Conservation (phyloP, 495 filamentous ascomycete species). For the Aspergillus taichungensis region DNA sequence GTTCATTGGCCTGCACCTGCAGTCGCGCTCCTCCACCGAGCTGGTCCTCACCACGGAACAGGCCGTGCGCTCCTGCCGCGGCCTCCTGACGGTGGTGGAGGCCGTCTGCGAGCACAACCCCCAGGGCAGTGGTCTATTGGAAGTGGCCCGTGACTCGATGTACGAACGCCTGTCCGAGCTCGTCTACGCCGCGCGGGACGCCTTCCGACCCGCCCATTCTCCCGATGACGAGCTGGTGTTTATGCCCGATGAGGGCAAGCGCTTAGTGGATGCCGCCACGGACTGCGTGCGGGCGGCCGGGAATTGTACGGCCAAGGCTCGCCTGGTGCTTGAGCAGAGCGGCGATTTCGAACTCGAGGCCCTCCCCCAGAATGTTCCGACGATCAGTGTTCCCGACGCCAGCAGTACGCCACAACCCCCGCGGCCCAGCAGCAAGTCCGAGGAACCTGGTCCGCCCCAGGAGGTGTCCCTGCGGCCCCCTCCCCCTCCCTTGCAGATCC, state of each 20-base stretch:
- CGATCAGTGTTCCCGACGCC: neutral
- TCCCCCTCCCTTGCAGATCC: slow-evolving; percentile 34
- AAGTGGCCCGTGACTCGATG: slow-evolving; percentile 67
- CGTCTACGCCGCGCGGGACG: slow-evolving; percentile 68
- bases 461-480: slow-evolving; percentile 28
- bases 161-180: slow-evolving; percentile 70
- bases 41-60: slow-evolving; percentile 68
- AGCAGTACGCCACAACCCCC: slow-evolving; percentile 16
- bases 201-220: slow-evolving; percentile 52
- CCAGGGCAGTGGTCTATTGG: slow-evolving; percentile 52
- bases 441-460: slow-evolving; percentile 11
- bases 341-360: slow-evolving; percentile 87
- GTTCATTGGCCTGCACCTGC: slow-evolving; percentile 85
- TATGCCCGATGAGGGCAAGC: slow-evolving; percentile 70
- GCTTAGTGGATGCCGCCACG: slow-evolving; percentile 72
- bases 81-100: slow-evolving; percentile 71
- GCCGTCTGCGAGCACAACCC: slow-evolving; percentile 70
- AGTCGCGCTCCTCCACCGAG: slow-evolving; percentile 79
- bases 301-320: slow-evolving; percentile 81
- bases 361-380: slow-evolving; percentile 35
- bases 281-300: slow-evolving; percentile 84
- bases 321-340: slow-evolving; percentile 76
- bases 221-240: slow-evolving; percentile 65
- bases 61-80: slow-evolving; percentile 70
- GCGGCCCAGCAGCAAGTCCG: slow-evolving; percentile 3